Percentiles rank a stretch among this genome's conserved stretches.
phyloP scores from a whole-genome alignment of 2,329 filamentous ascomycete species.

The Ascochyta viciae-villosae region DNA sequence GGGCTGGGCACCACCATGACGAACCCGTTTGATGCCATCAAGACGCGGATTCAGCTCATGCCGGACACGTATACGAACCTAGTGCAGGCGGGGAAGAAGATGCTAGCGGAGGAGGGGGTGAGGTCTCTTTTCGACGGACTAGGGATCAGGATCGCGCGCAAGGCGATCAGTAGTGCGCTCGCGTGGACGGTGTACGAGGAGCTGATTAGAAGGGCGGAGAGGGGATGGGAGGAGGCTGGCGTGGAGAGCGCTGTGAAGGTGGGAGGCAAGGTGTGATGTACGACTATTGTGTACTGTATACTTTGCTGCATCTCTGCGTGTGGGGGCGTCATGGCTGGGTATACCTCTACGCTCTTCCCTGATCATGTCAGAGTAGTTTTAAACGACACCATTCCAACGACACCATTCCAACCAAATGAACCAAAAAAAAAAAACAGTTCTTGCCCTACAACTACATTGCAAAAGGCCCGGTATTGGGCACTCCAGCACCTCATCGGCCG shows the following conservation, averaged over 20 bases:
- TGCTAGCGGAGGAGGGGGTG: constrained; percentile 82
- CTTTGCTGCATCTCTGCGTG: constrained; percentile 5
- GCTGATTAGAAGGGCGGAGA: constrained; percentile 76
- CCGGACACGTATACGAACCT: constrained; percentile 84
- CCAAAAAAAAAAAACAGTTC: not conserved
- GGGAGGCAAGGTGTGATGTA: constrained; percentile 7
- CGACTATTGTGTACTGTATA: constrained; percentile 4
- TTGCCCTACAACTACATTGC: not conserved
- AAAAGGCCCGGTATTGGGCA: constrained; percentile 18
- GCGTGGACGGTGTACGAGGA: constrained; percentile 99
- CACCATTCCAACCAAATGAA: not conserved
- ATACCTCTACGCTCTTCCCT: too few relatives aligned
- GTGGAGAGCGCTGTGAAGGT: constrained; percentile 35
- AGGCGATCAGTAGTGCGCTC: constrained; percentile 90
- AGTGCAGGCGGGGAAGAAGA: constrained; percentile 75
- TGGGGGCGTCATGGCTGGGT: not conserved
- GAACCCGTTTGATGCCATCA: constrained; percentile 96
- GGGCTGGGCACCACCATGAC: constrained; percentile 85
- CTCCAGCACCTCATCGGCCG: not conserved
- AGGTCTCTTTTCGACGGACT: constrained; percentile 85
- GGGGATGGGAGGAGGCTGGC: constrained; percentile 38
- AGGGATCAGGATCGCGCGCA: constrained; percentile 84
- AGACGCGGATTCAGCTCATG: constrained; percentile 92
- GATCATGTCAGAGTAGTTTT: too few relatives aligned
- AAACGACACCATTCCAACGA: not conserved